These are phyloP conservation scores for Mucor lusitanicus DNA, from an alignment of 371 early-diverging fungal species.

Conservation along the genomic window DNA sequence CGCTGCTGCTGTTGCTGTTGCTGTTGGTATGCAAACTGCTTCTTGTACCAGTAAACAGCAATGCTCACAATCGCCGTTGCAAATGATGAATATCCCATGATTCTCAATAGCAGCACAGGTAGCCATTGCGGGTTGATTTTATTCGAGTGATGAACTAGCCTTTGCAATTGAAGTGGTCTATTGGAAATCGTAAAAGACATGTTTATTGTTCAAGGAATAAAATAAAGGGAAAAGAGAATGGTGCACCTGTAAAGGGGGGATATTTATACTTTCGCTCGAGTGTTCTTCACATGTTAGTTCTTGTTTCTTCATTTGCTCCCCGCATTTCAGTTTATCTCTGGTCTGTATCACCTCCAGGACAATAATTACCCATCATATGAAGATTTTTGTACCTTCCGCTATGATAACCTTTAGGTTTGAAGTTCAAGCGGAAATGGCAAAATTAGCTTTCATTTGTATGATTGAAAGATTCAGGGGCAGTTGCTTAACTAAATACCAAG, in stretches of 20 bases:
- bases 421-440: not conserved
- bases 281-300: constrained; percentile 16
- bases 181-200: not conserved
- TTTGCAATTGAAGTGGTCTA: not conserved
- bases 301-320: constrained; percentile 7
- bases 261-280: not conserved
- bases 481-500: not conserved
- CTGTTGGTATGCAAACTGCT: not conserved
- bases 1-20: not conserved
- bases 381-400: not conserved
- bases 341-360: not conserved
- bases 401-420: not conserved
- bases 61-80: constrained; percentile 20
- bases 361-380: not conserved
- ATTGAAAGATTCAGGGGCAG: not conserved
- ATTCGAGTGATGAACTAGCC: not conserved
- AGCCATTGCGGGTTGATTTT: constrained; percentile 7
- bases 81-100: constrained; percentile 23
- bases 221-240: not conserved
- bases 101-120: constrained; percentile 4
- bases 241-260: not conserved
- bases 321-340: constrained; percentile 9
- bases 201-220: not conserved
- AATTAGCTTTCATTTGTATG: not conserved
- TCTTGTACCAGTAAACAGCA: constrained; percentile 18